A percentile compares a stretch with the other conserved stretches of the same genome.
phyloP scores from a whole-genome alignment of 2,329 filamentous ascomycete species.

The Purpureocillium lavendulum region DNA sequence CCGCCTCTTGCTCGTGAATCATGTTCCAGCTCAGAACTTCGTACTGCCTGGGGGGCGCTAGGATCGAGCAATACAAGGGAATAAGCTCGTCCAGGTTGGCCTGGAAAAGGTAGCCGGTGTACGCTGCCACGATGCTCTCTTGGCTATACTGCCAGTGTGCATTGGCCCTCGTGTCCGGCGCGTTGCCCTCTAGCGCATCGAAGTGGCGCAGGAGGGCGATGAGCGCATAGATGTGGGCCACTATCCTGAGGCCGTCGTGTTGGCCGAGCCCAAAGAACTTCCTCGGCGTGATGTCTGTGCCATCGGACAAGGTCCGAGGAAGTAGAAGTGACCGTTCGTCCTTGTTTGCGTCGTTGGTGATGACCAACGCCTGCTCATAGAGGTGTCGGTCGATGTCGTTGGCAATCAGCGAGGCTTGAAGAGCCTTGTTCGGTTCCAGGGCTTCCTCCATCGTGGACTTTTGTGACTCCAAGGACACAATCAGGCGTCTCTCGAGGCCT shows the following conservation, averaged over 20 bases:
- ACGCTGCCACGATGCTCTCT: constrained; percentile 72
- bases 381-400: constrained; percentile 50
- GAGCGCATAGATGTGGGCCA: constrained; percentile 58
- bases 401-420: constrained; percentile 69
- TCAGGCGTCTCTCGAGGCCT: constrained; percentile 47
- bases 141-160: constrained; percentile 35
- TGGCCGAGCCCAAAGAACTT: constrained; percentile 49
- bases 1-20: constrained; percentile 58
- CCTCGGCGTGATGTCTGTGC: constrained; percentile 27
- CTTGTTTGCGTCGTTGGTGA: constrained; percentile 16
- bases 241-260: constrained; percentile 57
- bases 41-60: constrained; percentile 57
- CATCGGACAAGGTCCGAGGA: constrained; percentile 12
- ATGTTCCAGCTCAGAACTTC: constrained; percentile 69
- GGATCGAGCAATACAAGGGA: constrained; percentile 78
- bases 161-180: constrained; percentile 6
- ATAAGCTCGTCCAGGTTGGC: constrained; percentile 69
- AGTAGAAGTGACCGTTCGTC: constrained; percentile 17
- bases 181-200: constrained; percentile 15
- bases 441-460: constrained; percentile 49
- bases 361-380: constrained; percentile 45
- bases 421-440: constrained; percentile 58
- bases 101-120: constrained; percentile 70
- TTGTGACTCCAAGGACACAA: constrained; percentile 51
- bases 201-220: constrained; percentile 59